These are phyloP conservation scores for Mycena epipterygia DNA, from an alignment of 768 basidiomycete species.

Conservation along the genomic window DNA sequence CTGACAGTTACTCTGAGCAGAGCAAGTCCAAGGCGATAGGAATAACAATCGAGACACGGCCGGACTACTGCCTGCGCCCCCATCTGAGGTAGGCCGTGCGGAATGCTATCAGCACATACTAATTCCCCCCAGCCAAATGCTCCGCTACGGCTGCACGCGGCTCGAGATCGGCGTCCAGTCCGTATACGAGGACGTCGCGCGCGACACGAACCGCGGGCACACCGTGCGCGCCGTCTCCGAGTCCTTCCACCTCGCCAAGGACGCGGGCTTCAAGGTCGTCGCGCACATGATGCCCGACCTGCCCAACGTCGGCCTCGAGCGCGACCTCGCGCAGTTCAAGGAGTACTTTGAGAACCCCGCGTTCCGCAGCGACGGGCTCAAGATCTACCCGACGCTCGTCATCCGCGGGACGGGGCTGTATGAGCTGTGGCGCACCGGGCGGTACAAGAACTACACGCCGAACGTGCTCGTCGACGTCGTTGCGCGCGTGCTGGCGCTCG, in stretches of 20 bases:
- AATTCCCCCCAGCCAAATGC: conserved; percentile 84
- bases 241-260: conserved; percentile 97
- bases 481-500: conserved; percentile 93
- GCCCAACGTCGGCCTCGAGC: conserved; percentile 96
- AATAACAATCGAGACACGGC: conserved; percentile 98
- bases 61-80: conserved; percentile 97
- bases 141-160: conserved; percentile 98
- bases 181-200: conserved; percentile 98
- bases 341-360: conserved; percentile 99
- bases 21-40: conserved; percentile 99
- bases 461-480: conserved; percentile 98
- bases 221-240: conserved; percentile 98
- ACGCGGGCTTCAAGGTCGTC: conserved; percentile 99
- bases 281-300: conserved; percentile 99
- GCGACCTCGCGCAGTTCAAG: conserved; percentile 98
- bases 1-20: conserved; percentile 90
- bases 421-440: conserved; percentile 96
- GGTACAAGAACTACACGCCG: conserved; percentile 99
- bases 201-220: conserved; percentile 98
- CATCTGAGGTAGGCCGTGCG: conserved; percentile 80
- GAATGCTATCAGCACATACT: background rate
- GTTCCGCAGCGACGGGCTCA: conserved; percentile 96
- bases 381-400: conserved; percentile 98
- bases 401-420: conserved; percentile 97
- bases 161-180: conserved; percentile 99